Conservation (phyloP, 169 alveolate species). For the Perkinsus marinus region DNA sequence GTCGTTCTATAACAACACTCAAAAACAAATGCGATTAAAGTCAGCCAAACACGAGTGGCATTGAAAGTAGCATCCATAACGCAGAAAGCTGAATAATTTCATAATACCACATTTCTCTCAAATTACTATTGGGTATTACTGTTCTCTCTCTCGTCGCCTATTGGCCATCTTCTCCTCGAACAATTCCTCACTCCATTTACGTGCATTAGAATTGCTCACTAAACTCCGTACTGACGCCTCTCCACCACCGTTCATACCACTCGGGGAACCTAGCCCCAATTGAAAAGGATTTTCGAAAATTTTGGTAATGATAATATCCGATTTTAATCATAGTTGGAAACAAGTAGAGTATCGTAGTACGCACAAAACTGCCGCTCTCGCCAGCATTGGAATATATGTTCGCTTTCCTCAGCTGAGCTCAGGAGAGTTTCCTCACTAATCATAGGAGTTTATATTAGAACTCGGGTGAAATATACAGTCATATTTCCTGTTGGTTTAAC, state of each 20-base stretch:
- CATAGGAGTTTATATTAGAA: too few species aligned
- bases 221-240: neutral
- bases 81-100: too few species aligned
- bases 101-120: too few species aligned
- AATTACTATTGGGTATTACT: too few species aligned
- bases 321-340: neutral
- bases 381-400: neutral
- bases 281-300: neutral
- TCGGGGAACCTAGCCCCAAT: neutral
- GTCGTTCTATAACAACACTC: neutral
- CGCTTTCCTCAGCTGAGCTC: neutral
- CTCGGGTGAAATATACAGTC: too few species aligned
- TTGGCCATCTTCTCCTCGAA: neutral
- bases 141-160: neutral
- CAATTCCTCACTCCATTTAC: neutral
- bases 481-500: too few species aligned
- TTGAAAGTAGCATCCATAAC: too few species aligned
- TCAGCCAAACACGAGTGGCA: too few species aligned
- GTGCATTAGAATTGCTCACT: neutral
- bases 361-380: neutral
- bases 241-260: neutral
- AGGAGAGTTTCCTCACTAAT: too few species aligned
- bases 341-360: too few species aligned
- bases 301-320: neutral
- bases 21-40: neutral